Base-by-base conservation (phyloP, 2,329 filamentous ascomycete species). In the Periconia digitata region DNA sequence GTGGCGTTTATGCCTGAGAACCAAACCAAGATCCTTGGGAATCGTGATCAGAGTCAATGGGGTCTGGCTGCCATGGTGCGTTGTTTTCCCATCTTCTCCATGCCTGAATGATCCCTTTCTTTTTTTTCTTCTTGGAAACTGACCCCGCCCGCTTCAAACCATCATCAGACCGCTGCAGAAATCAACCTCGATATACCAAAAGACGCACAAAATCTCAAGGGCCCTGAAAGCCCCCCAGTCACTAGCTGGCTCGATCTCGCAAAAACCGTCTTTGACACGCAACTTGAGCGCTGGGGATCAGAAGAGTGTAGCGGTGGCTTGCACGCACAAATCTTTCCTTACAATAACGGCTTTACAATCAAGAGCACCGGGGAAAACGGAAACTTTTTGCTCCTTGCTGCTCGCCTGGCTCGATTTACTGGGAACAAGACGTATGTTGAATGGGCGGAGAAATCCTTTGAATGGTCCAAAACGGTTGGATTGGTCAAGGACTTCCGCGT, bases 351-450 rank as follows among this genome's bases (percentile, higher is more conserved):
- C n/a, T n/a, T n/a, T n/a, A n/a, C n/a, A n/a, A 13, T 32, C 27
- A 10, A 32, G 27, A 4, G 27, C 4, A 32, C 27, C 10, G 89
- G 89, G 12, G 85, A 90, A 48, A 92, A 91, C 64, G 87, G 87
- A 24, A 84, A 84, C 12, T 84, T 95, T 68, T 91, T 95, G 71
- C 85, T 92, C 64, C 78, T 95, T 21, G 84, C 87, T 3, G 86
- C 89, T 0, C 84, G 89, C 8, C 77, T 92, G 13, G 86, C 85
- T 3, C 80, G 85, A 34, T 81, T 81, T 42, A 88, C 85, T 0
- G 82, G 81, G 6, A 85, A 88, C 60, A 64, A 76, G 3, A 69
- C 65, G 1, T 70, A 70, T 41, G 40, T 52, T 15, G 77, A 85
- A 6, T 89, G 86, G 86, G 86, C 86, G 1, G 67, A 79, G 35